Evolutionary conservation across 108 stramenopile species (phyloP).

Genomic region (Cyclotella choctawhatcheeana): DNA sequence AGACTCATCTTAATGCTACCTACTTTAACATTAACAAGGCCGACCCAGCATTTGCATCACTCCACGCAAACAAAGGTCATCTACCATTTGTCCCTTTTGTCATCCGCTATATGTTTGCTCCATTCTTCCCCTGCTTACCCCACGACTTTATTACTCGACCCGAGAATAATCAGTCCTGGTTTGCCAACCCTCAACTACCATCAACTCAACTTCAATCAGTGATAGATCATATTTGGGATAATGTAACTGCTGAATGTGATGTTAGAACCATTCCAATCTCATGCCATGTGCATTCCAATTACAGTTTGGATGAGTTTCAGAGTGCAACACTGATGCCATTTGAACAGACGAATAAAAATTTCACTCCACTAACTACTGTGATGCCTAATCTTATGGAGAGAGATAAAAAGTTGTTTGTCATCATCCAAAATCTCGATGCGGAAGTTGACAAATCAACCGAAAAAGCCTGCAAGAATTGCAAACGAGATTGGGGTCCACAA

Average conservation of each 20-base stretch:
- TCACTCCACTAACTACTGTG: conserved; percentile 34
- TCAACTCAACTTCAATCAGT: conserved; percentile 21
- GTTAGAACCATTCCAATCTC: conserved; percentile 62
- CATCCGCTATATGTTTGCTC: conserved; percentile 70
- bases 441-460: conserved; percentile 55
- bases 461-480: conserved; percentile 48
- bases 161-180: conserved; percentile 1
- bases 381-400: conserved; percentile 52
- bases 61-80: conserved; percentile 56
- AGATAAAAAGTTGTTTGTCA: conserved; percentile 28
- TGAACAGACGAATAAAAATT: conserved; percentile 1
- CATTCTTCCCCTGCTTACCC: conserved; percentile 38
- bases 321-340: conserved; percentile 53
- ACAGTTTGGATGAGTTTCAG: conserved; percentile 56
- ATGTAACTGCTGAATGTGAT: conserved; percentile 43
- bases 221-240: conserved; percentile 50
- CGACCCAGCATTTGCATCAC: conserved; percentile 46
- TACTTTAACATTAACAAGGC: background rate
- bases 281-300: conserved; percentile 65
- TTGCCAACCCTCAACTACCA: conserved; percentile 8
- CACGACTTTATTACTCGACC: conserved; percentile 21
- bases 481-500: conserved; percentile 63
- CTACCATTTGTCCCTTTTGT: conserved; percentile 68
- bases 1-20: too few species aligned
- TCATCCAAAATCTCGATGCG: conserved; percentile 35